phyloP scores from a whole-genome alignment of 768 basidiomycete species.

The Podaxis pistillaris region DNA sequence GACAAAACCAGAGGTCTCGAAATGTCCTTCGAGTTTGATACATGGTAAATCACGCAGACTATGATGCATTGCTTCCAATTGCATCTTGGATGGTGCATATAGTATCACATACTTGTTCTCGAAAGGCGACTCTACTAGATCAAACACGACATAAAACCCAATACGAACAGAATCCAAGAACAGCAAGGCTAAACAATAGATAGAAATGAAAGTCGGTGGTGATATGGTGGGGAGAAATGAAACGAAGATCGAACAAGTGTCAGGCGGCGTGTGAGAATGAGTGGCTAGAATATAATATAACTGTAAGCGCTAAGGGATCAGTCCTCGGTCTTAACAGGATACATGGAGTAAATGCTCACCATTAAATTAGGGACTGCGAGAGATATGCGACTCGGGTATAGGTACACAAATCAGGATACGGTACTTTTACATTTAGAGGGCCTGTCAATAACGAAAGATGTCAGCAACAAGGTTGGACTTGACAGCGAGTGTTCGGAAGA shows the following conservation, averaged over 20 bases:
- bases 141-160: conserved; percentile 6
- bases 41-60: background rate
- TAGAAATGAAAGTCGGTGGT: conserved; percentile 4
- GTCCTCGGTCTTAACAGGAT: background rate
- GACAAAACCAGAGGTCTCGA: conserved; percentile 39
- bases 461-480: background rate
- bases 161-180: conserved; percentile 6
- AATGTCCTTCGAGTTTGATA: conserved; percentile 34
- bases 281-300: conserved; percentile 3
- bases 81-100: background rate
- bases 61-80: background rate
- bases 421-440: conserved; percentile 4
- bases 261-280: background rate
- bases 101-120: background rate
- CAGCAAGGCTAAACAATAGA: conserved; percentile 1
- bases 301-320: background rate
- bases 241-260: conserved; percentile 1
- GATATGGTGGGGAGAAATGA: conserved; percentile 1
- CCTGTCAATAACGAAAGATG: background rate
- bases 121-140: background rate
- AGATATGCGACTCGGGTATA: background rate
- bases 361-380: conserved; percentile 10
- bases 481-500: background rate
- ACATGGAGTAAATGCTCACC: conserved; percentile 1
- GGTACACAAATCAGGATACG: background rate